These are phyloP conservation scores for Fusarium mangiferae DNA, from an alignment of 2,329 filamentous ascomycete species.

Conservation along the genomic window DNA sequence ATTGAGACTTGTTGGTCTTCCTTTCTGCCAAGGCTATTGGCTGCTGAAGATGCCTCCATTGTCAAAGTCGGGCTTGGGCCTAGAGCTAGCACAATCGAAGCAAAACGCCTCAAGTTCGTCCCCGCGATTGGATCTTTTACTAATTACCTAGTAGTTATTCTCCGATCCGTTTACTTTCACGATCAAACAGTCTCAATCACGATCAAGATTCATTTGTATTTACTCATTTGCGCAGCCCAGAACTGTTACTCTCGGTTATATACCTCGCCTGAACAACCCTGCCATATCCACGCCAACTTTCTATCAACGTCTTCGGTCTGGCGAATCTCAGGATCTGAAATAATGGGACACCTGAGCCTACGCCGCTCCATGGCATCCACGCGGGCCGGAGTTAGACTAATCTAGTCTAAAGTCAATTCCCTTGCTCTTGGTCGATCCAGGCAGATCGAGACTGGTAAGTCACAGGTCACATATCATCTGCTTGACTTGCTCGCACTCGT, in stretches of 20 bases:
- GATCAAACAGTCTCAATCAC: not conserved
- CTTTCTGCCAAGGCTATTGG: not conserved
- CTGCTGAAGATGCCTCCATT: not conserved
- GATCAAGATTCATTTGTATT: not conserved
- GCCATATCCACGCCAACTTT: not conserved
- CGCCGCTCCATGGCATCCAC: not conserved
- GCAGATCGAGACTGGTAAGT: not conserved
- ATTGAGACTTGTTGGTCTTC: not conserved
- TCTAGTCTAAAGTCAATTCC: not conserved
- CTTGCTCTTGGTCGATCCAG: not conserved
- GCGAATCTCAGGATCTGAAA: not conserved
- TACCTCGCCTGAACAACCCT: not conserved
- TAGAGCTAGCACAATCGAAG: not conserved
- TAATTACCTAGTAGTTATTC: not conserved
- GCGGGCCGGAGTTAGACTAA: not conserved
- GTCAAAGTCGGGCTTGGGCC: not conserved
- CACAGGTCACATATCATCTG: conserved; percentile 2
- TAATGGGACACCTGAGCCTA: not conserved
- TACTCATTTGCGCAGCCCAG: not conserved
- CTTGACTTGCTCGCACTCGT: not conserved
- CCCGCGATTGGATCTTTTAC: not conserved
- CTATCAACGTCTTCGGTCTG: not conserved
- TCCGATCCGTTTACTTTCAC: not conserved
- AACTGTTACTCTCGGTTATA: not conserved
- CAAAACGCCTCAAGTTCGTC: not conserved